Evolutionary conservation across 2,329 filamentous ascomycete species (phyloP).

Genomic region (Epichloe aotearoae): DNA sequence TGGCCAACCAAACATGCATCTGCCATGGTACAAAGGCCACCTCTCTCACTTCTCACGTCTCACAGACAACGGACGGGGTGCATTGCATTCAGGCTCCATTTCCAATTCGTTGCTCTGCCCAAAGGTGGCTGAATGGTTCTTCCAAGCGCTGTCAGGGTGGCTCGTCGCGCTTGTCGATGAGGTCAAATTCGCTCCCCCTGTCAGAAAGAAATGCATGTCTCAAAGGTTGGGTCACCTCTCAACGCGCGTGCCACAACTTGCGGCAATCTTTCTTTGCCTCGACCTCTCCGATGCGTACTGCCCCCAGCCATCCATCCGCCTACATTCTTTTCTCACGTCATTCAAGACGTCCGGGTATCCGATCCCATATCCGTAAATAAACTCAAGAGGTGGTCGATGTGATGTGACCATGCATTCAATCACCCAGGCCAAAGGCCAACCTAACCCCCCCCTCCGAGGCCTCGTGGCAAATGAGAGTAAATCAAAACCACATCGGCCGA

Average conservation of each 20-base stretch:
- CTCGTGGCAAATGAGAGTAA: slow-evolving; percentile 2
- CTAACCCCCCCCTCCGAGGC: no score
- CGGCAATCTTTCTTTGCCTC: neutral
- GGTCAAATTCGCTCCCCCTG: neutral
- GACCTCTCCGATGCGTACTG: neutral
- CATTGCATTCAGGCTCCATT: neutral
- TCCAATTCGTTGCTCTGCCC: neutral
- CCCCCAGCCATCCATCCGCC: neutral
- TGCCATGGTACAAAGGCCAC: neutral
- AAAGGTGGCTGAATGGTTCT: neutral
- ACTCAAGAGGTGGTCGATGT: neutral
- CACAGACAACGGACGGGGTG: neutral
- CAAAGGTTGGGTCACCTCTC: neutral
- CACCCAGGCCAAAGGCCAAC: neutral
- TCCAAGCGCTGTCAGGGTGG: slow-evolving; percentile 2
- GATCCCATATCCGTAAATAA: neutral
- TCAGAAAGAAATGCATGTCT: neutral
- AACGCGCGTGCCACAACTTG: neutral
- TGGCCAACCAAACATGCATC: neutral
- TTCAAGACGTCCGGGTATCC: neutral
- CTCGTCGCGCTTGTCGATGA: slow-evolving; percentile 1
- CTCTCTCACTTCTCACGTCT: neutral
- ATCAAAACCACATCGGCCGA: neutral
- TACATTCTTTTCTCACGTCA: neutral
- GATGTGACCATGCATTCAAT: neutral